A percentile compares a stretch with the other conserved stretches of the same genome.
These are phyloP conservation scores for Arxiozyma slooffiae DNA, from an alignment of 1,139 yeast species.

Conservation along the genomic window DNA sequence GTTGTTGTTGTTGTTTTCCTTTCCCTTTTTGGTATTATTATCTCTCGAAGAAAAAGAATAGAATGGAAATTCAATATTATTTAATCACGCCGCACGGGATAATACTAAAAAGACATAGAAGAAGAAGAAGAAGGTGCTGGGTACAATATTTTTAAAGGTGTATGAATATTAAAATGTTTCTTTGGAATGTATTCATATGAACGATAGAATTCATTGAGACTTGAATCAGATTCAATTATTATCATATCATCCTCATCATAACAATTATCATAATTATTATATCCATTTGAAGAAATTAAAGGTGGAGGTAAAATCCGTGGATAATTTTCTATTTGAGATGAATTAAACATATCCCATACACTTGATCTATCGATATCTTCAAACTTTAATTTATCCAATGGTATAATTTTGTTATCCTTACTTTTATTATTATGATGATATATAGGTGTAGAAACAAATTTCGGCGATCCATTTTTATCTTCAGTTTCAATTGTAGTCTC, in stretches of 20 bases:
- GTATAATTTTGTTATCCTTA: too few species aligned
- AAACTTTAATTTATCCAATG: not conserved
- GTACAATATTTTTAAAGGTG: not conserved
- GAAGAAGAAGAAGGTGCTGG: not conserved
- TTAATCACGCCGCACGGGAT: conserved; percentile 1
- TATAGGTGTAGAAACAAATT: not conserved
- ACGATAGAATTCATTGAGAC: conserved; percentile 1
- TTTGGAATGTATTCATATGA: not conserved
- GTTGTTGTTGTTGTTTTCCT: conserved; percentile 5
- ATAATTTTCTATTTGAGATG: not conserved
- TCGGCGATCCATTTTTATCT: not conserved
- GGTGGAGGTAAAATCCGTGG: not conserved
- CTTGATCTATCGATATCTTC: not conserved
- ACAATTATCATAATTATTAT: not conserved
- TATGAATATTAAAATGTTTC: not conserved
- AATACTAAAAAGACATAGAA: not conserved
- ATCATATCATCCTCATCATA: not conserved
- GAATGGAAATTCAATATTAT: not conserved
- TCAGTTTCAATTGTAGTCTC: not conserved
- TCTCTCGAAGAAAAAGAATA: not conserved
- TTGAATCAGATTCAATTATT: not conserved
- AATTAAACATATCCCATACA: not conserved
- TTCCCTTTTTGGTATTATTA: not conserved
- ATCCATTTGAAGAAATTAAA: not conserved
- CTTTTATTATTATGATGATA: too few species aligned